Evolutionary conservation across 495 filamentous ascomycete genomes (phyloP).

Genomic region (Daldinia caldariorum): DNA sequence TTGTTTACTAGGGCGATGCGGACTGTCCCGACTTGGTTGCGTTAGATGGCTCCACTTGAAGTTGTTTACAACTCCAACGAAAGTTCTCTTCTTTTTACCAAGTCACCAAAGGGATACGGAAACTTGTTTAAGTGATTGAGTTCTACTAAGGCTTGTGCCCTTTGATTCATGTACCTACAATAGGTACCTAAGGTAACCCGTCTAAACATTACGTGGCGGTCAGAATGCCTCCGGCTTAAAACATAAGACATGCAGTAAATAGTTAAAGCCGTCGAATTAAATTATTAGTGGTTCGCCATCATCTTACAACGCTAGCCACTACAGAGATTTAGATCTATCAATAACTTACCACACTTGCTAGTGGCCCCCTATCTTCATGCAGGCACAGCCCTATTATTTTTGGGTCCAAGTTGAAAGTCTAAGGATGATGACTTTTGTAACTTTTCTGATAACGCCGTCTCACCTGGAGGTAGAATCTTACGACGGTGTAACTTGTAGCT

Average conservation of each 20-base stretch:
- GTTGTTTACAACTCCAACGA: not conserved
- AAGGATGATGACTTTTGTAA: not conserved
- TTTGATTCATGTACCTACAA: conserved; percentile 1
- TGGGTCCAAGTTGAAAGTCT: not conserved
- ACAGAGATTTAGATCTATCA: conserved; percentile 33
- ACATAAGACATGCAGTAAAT: conserved; percentile 37
- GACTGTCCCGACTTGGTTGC: no score
- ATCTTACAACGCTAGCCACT: conserved; percentile 12
- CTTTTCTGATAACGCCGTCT: conserved; percentile 12
- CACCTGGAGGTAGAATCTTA: conserved; percentile 15
- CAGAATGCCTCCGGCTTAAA: conserved; percentile 14
- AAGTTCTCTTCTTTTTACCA: not conserved
- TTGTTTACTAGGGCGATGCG: not conserved
- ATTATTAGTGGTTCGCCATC: conserved; percentile 24
- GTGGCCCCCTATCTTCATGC: conserved; percentile 22
- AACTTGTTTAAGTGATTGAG: not conserved
- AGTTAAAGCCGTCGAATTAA: conserved; percentile 18
- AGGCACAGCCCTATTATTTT: conserved; percentile 2
- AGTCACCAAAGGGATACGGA: no score
- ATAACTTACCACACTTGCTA: conserved; percentile 17
- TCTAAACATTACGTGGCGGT: conserved; percentile 10
- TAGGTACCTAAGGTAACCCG: not conserved
- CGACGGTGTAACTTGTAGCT: conserved; percentile 6
- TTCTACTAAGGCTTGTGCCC: not conserved
- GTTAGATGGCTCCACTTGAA: not conserved